Evolutionary conservation across 225 moss, liverwort and hornwort genomes (phyloP), one percentile per base, ranked within the genome.

Genomic region (Pleurozium schreberi): DNA sequence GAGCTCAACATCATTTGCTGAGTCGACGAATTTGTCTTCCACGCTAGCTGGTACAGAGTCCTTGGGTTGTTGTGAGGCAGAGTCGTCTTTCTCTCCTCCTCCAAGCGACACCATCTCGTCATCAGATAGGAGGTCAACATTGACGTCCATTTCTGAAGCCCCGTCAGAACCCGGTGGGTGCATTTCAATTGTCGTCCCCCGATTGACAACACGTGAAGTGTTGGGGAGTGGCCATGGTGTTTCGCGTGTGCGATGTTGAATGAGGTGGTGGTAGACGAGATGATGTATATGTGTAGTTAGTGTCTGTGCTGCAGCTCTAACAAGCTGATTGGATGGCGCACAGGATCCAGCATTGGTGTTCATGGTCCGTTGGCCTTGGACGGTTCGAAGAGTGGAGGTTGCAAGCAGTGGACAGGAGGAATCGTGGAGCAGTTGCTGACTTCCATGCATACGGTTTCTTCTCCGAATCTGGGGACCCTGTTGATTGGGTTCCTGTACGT

Each of bases 401-500:
- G 93, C 84, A 87, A 94, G 70, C 87, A 92, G 75, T 95, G 95
- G 93, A 95, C 96, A 33, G 96, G 96, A 85, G 96, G 95, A 45
- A 95, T 97, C 88, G 95, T 96, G 33, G 99, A 99, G 91, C 97
- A 96, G 89, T 90, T 99, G 91, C 92, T 96, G 86, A 92, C 86
- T 22, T 96, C 96, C 18, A 99, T 99, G 99, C 95, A 97, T 49
- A 90, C 96, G 60, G 97, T 99, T 69, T 64, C 93, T 47, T 93
- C 93, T 85, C 99, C 99, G 60, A 96, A 96, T 87, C 94, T 99
- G 3, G 99, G 99, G 30, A 95, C 79, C 21, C 90, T 99, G 79
- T 88, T 99, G 90, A 93, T 97, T 50, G 99, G 97, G 67, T 99
- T 99, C 85, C 85, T 99, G 87, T 93, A 96, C 75, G 90, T 93